Evolutionary conservation across 2,329 filamentous ascomycete species (phyloP).

Genomic region (Aspergillus melleus): DNA sequence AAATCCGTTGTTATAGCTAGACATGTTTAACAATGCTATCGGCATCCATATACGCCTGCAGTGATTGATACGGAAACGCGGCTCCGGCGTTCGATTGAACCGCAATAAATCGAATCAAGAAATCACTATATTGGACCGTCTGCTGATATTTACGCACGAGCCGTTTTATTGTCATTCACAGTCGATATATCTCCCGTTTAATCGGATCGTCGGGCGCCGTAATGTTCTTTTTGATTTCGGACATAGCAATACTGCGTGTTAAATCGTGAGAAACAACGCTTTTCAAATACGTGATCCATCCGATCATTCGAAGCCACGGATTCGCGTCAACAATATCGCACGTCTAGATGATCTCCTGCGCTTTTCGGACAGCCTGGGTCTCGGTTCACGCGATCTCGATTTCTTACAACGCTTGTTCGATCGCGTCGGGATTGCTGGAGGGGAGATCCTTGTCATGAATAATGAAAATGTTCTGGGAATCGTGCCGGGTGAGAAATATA

Average conservation of each 20-base stretch:
- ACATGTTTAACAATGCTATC: neutral
- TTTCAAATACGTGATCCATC: neutral
- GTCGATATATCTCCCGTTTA: neutral
- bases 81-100: neutral
- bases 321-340: neutral
- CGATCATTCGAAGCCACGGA: neutral
- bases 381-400: neutral
- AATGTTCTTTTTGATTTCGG: neutral
- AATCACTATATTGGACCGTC: neutral
- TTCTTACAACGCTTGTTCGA: neutral
- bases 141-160: neutral
- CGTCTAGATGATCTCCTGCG: neutral
- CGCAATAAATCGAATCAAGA: neutral
- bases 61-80: neutral
- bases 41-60: slow-evolving; percentile 3
- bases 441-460: neutral
- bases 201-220: neutral
- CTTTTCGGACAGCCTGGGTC: too few relatives aligned
- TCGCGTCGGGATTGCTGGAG: neutral
- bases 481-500: neutral
- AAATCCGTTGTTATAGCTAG: slow-evolving; percentile 1
- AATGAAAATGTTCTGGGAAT: neutral
- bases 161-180: neutral
- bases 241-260: neutral
- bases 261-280: neutral